phyloP scores from a whole-genome alignment of 179 eudicot species.

The Spergularia azorica region DNA sequence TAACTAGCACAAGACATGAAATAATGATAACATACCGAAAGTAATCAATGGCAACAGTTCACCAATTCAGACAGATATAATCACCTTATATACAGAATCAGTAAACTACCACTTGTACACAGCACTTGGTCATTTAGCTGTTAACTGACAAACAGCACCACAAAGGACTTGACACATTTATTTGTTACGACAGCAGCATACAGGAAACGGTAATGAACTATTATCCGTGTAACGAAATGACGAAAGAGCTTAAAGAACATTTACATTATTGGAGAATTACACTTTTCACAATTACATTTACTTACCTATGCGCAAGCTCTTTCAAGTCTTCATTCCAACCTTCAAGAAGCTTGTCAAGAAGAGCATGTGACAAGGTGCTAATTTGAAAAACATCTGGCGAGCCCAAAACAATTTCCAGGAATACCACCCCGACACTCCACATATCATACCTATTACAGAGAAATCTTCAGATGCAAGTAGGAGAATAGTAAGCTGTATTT shows the following conservation, averaged over 20 bases:
- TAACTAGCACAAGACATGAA: neutral
- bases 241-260: neutral
- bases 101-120: neutral
- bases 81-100: neutral
- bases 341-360: slow-evolving; percentile 80
- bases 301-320: slow-evolving; percentile 94
- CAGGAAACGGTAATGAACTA: neutral
- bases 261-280: neutral
- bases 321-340: slow-evolving; percentile 94
- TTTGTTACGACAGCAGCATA: neutral
- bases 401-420: slow-evolving; percentile 85
- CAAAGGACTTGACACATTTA: neutral
- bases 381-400: slow-evolving; percentile 96
- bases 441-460: slow-evolving; percentile 75
- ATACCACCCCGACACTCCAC: slow-evolving; percentile 97
- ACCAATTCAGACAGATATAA: neutral
- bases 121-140: neutral
- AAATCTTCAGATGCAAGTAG: slow-evolving; percentile 1
- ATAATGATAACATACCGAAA: neutral
- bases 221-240: neutral
- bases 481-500: neutral
- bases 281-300: neutral
- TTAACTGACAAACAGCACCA: neutral
- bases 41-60: neutral
- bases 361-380: slow-evolving; percentile 70